Base-by-base conservation (phyloP, 2,329 filamentous ascomycete species). In the Zasmidium cellare region DNA sequence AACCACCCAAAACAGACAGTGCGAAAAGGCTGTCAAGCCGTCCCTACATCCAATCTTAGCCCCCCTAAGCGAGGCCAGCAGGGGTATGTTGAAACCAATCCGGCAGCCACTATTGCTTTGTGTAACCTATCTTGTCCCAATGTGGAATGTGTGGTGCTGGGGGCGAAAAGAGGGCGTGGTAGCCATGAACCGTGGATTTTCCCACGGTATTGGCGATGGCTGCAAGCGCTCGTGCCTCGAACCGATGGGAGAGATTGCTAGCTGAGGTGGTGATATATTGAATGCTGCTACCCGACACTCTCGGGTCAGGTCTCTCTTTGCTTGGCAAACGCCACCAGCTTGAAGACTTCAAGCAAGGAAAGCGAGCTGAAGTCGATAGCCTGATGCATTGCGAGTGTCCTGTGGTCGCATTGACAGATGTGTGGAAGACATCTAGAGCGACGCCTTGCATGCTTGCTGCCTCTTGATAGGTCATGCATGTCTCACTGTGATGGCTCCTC, bases 81-180 rank as follows among this genome's bases (percentile, higher is more conserved):
- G 31, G 28, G 50, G 9, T 44, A 9, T 11, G 16, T 14, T 22
- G 35, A 44, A 22, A 22, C 50, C 23, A 44, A 44, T 38, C 16
- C 50, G 3, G 41, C 12, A 35, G 50, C 50, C 50, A 22, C 31
- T 52, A 52, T 52, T 52, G 28, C 9, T 52, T 52, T 44, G 50
- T 44, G 50, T 44, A 41, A 52, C 28, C 9, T 44, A 18, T 23
- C 20, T 18, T 41, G 41, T 5, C 50, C 31, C n/a, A 44, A 20
- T 41, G 18, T 24, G 31, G 35, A 5, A 41, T 41, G 35, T 41
- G 35, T 41, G 35, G 35, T 41, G 6, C n/a, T n/a, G 5, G 25
- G 25, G 25, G 25, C 25, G 25, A 28, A 6, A 6, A 11, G 6
- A 28, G 11, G 25, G 25, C 25, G 25, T 28, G 25, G 25, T 11